Conservation (phyloP, 1,139 yeast genomes). For the Debaryomyces sp. region DNA sequence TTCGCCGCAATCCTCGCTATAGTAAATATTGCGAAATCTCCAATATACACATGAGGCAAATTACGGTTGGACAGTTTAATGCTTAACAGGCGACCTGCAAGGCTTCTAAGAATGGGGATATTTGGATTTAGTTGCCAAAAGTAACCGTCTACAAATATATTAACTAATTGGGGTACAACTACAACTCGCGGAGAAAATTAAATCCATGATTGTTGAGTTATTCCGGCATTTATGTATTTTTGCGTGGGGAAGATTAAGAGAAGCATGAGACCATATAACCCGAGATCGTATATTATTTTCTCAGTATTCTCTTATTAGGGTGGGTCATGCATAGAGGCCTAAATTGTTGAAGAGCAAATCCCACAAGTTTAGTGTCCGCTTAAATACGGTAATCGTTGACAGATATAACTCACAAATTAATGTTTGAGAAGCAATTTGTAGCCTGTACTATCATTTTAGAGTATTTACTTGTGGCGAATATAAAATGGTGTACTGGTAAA, state of each 20-base stretch:
- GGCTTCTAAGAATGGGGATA: not conserved
- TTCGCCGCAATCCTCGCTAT: not conserved
- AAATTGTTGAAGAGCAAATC: no score
- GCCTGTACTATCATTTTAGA: no score
- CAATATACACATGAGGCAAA: not conserved
- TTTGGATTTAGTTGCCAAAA: not conserved
- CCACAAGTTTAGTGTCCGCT: no score
- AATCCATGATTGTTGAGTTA: not conserved
- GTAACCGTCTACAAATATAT: not conserved
- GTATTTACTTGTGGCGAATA: no score
- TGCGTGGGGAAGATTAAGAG: not conserved
- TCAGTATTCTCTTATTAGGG: not conserved
- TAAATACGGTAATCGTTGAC: no score
- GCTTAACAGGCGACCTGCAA: not conserved
- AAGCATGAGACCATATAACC: not conserved
- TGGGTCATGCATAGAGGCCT: not conserved
- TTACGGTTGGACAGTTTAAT: not conserved
- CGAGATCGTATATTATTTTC: not conserved
- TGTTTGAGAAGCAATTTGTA: no score
- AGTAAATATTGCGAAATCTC: not conserved
- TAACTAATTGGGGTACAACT: not conserved
- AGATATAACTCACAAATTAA: no score
- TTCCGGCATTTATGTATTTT: not conserved
- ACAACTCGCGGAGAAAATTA: not conserved
- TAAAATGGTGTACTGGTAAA: no score